These are phyloP conservation scores for Incumbomyces lentus DNA, from an alignment of 2,329 filamentous ascomycete species.

Conservation along the genomic window DNA sequence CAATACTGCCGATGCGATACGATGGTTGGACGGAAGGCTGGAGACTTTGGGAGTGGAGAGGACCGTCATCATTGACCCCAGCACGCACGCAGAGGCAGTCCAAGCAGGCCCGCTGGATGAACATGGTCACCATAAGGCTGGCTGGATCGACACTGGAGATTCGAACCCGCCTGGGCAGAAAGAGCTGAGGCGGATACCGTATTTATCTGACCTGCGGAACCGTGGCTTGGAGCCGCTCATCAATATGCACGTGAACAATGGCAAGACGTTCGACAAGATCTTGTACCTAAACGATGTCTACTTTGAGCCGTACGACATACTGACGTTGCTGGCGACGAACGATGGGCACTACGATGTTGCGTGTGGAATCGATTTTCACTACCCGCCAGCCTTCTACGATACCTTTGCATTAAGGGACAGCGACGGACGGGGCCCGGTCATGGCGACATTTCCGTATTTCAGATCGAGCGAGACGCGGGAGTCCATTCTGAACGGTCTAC, in stretches of 20 bases:
- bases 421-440: conserved; percentile 52
- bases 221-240: conserved; percentile 48
- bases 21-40: conserved; percentile 42
- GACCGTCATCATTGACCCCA: conserved; percentile 47
- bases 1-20: conserved; percentile 52
- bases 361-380: conserved; percentile 57
- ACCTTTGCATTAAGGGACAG: conserved; percentile 61
- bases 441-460: conserved; percentile 61
- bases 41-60: conserved; percentile 42
- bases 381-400: conserved; percentile 60
- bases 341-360: conserved; percentile 52
- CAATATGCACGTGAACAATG: conserved; percentile 39
- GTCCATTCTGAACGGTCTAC: conserved; percentile 42
- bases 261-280: conserved; percentile 47
- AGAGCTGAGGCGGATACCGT: conserved; percentile 58
- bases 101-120: conserved; percentile 32
- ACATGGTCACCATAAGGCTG: conserved; percentile 31
- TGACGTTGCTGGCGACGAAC: conserved; percentile 50
- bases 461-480: conserved; percentile 36
- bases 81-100: conserved; percentile 50
- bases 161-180: conserved; percentile 27
- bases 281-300: conserved; percentile 46
- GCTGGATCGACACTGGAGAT: conserved; percentile 51
- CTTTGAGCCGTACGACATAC: conserved; percentile 43
- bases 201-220: conserved; percentile 56